Base-by-base conservation (phyloP, 2,329 filamentous ascomycete genomes). In the Aspergillus pseudoglaucus region DNA sequence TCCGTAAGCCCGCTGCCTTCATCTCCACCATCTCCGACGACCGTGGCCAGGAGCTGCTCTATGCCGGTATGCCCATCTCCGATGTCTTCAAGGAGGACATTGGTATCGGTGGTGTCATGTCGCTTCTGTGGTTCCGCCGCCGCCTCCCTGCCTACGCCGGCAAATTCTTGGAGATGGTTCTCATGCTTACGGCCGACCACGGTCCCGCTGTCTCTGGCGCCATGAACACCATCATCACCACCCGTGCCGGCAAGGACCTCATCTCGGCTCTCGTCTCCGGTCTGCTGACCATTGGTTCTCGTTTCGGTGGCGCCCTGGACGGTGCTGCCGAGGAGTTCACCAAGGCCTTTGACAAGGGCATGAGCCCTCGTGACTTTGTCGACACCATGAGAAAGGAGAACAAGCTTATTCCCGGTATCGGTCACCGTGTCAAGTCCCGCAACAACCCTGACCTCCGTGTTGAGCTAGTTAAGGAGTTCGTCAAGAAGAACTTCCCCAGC, bases 191-290 rank as follows among this genome's bases (percentile, higher is more conserved):
- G 68, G 93, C 93, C 63, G 93, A 98, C 69, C 93, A 98, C 84
- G 93, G 93, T 75, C 93, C 93, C 47, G 93, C 93, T 63, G 93
- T 98, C 62, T 98, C 93, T 62, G 93, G 93, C 82, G 93, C 93
- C 73, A 98, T 98, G 93, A 98, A 98, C 85, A 98, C 93, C 71
- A 98, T 98, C 72, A 97, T 98, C 72, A 98, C 93, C 55, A 98
- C 93, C 51, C 88, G 93, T 87, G 93, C 93, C 55, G 93, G 93
- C 72, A 98, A 98, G 82, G 93, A 98, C 70, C 78, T 98, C 60
- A 97, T 98, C 78, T 90, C 85, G 64, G 87, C 93, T 42, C 82
- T 98, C 55, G 93, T 98, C 49, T 88, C 88, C 63, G 93, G 93
- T 89, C 87, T 98, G 47, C 79, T 98, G 68, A 98, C 93, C 63